Conservation (phyloP, 176 grass and related monocot genomes). For the sorghum (Sorghum bicolor) region DNA sequence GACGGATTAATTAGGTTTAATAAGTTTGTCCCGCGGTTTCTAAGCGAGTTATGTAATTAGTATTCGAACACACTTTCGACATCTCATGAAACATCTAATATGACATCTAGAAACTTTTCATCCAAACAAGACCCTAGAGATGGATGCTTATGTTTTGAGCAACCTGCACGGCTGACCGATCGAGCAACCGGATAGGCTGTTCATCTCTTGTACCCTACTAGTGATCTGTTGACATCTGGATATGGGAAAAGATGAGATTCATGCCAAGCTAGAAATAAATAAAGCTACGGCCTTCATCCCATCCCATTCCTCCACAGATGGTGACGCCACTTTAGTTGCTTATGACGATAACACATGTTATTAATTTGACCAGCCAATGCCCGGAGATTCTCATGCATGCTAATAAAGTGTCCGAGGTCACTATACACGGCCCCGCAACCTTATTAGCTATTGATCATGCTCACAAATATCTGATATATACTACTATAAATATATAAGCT, state of each 20-base stretch:
- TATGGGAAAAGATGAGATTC: not conserved
- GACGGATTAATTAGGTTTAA: too few relatives aligned
- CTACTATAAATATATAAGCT: not conserved
- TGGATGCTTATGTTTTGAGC: not conserved
- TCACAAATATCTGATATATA: constrained; percentile 43
- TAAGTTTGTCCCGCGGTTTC: too few relatives aligned
- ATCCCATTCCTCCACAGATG: not conserved
- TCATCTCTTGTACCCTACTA: not conserved
- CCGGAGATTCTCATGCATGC: constrained; percentile 11
- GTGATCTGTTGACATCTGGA: not conserved
- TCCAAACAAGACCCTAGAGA: too few relatives aligned
- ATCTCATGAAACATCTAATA: too few relatives aligned
- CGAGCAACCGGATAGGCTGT: not conserved
- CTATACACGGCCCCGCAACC: not conserved
- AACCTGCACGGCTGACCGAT: not conserved
- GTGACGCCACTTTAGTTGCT: not conserved
- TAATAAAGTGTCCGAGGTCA: constrained; percentile 21
- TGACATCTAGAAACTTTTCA: too few relatives aligned
- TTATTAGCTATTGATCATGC: not conserved
- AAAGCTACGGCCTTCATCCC: not conserved
- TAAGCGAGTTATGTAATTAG: too few relatives aligned
- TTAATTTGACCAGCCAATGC: constrained; percentile 42
- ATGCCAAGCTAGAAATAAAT: not conserved
- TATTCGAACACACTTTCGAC: too few relatives aligned
- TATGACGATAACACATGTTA: constrained; percentile 29